phyloP scores from a whole-genome alignment of 371 early-diverging fungal genomes.

The Phascolomyces articulosus region DNA sequence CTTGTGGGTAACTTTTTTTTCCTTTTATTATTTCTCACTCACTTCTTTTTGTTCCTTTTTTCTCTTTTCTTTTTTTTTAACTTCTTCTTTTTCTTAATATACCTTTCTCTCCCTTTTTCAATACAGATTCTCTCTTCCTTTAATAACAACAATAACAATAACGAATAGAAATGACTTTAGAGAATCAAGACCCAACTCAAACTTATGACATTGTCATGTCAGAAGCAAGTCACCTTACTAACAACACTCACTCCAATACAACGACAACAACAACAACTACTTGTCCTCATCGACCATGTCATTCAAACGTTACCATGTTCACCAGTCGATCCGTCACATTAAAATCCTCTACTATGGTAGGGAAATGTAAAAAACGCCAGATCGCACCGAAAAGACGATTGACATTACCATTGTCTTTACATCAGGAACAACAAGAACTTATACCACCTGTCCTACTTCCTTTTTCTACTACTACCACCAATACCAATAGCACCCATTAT shows the following conservation, averaged over 20 bases:
- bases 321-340: neutral
- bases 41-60: too few species aligned
- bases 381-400: neutral
- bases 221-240: neutral
- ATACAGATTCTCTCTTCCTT: neutral
- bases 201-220: neutral
- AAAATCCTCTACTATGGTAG: neutral
- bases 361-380: neutral
- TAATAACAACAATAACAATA: neutral
- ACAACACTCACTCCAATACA: neutral
- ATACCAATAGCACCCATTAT: too few species aligned
- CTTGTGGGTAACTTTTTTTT: too few species aligned
- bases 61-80: neutral
- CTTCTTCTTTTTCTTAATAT: neutral
- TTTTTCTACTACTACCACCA: too few species aligned
- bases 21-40: too few species aligned
- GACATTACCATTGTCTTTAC: neutral
- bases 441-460: neutral
- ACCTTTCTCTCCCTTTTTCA: neutral
- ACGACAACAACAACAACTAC: neutral
- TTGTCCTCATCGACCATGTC: neutral
- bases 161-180: too few species aligned
- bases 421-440: neutral
- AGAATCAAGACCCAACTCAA: slow-evolving; percentile 5
- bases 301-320: neutral